phyloP scores from a whole-genome alignment of 441 rosid species.

The Geranium incanum region DNA sequence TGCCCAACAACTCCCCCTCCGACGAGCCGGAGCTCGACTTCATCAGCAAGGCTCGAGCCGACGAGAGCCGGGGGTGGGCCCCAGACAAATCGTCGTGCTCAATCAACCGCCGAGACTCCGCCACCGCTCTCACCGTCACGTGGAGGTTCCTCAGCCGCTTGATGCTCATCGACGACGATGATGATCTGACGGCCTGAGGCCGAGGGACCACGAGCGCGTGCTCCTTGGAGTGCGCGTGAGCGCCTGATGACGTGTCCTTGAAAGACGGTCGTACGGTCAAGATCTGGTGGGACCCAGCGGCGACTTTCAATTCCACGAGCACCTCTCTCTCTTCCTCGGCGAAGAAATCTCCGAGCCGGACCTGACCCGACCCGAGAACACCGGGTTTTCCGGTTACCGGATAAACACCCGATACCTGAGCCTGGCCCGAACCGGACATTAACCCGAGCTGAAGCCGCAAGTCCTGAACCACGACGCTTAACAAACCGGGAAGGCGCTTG shows the following conservation, averaged over 20 bases:
- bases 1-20: conserved; percentile 37
- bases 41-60: conserved; percentile 63
- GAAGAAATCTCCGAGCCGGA: conserved; percentile 55
- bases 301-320: conserved; percentile 55
- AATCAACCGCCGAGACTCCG: conserved; percentile 58
- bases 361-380: conserved; percentile 37
- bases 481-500: conserved; percentile 33
- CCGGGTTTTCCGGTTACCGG: conserved; percentile 40
- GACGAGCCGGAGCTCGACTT: conserved; percentile 33
- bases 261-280: conserved; percentile 55
- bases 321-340: conserved; percentile 62
- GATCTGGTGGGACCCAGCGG: conserved; percentile 34
- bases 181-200: conserved; percentile 42
- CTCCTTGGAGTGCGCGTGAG: conserved; percentile 37
- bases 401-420: conserved; percentile 57
- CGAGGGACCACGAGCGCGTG: conserved; percentile 40
- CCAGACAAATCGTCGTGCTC: conserved; percentile 47
- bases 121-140: conserved; percentile 57
- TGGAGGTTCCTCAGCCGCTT: conserved; percentile 64
- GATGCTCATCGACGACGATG: conserved; percentile 28
- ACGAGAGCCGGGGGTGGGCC: conserved; percentile 52
- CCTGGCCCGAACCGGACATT: conserved; percentile 54
- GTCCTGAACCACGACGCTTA: conserved; percentile 53
- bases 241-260: conserved; percentile 49
- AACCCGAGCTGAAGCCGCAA: conserved; percentile 53